phyloP scores from a whole-genome alignment of 1,139 yeast species.

The Nakaseomyces uthaithaninus region DNA sequence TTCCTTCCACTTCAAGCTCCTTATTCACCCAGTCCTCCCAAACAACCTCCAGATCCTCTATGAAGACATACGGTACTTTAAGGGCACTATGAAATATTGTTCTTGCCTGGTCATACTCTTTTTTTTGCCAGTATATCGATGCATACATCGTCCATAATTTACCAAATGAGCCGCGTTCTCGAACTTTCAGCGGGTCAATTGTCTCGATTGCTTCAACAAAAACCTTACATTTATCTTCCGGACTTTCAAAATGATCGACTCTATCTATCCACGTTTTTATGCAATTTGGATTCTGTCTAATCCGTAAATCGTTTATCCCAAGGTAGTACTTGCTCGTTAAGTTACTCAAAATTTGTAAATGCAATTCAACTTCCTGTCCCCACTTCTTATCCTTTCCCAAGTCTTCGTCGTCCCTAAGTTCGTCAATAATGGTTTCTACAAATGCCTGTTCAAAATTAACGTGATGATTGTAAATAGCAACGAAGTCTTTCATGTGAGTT shows the following conservation, averaged over 20 bases:
- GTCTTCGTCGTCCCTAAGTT: conserved; percentile 23
- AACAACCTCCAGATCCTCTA: conserved; percentile 58
- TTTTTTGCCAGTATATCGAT: conserved; percentile 46
- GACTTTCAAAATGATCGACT: conserved; percentile 38
- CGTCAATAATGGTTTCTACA: conserved; percentile 36
- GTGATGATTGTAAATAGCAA: conserved; percentile 54
- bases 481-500: conserved; percentile 53
- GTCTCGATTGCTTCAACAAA: conserved; percentile 61
- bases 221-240: conserved; percentile 43
- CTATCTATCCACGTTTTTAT: conserved; percentile 65
- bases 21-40: conserved; percentile 59
- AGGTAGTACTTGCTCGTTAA: conserved; percentile 49
- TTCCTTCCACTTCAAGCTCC: conserved; percentile 50
- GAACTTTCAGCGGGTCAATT: conserved; percentile 54
- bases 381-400: conserved; percentile 11
- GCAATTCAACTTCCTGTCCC: conserved; percentile 33
- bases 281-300: conserved; percentile 56
- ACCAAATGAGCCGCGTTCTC: conserved; percentile 37
- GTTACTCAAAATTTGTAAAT: conserved; percentile 46
- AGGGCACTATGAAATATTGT: conserved; percentile 57
- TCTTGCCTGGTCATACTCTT: conserved; percentile 55
- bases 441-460: conserved; percentile 53
- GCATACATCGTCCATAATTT: conserved; percentile 69
- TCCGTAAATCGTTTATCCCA: conserved; percentile 54
- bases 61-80: conserved; percentile 57